Evolutionary conservation across 163 green algal species (phyloP), one percentile per base, ranked within the genome.

Genomic region (Prototheca wickerhamii): DNA sequence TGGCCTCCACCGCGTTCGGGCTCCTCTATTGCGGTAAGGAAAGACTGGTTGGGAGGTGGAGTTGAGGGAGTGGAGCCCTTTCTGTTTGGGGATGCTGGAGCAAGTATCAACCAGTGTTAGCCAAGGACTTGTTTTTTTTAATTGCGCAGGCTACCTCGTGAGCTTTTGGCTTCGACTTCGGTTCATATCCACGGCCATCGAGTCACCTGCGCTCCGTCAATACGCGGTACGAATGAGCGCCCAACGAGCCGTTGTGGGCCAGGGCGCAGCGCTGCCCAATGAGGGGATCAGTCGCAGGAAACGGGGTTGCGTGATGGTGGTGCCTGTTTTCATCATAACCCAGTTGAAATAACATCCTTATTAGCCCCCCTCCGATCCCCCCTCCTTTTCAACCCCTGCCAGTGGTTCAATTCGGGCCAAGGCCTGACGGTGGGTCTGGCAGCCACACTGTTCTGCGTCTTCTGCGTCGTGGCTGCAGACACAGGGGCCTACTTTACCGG

Each of bases 101-200:
- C n/a, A n/a, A n/a, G n/a, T n/a, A n/a, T n/a, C n/a, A n/a, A n/a
- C n/a, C n/a, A n/a, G n/a, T n/a, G n/a, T n/a, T n/a, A n/a, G n/a
- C n/a, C n/a, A n/a, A n/a, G n/a, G n/a, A n/a, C n/a, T n/a, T n/a
- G n/a, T n/a, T n/a, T n/a, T n/a, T n/a, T n/a, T n/a, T n/a, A n/a
- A n/a, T n/a, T n/a, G n/a, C 63, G 64, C 84, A 94, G 88, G 89
- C n/a, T 98, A 93, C 80, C 81, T 98, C 28, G 91, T 91, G 3
- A 89, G 76, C 68, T 99, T 97, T 72, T 99, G 93, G 93, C 78
- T 98, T 40, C 96, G 96, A 71, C 70, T 98, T 68, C 75, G 92
- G 10, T 68, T 87, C 43, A 26, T 95, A 25, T 42, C 71, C 5
- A 76, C 78, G 5, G 80, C 82, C 3, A 46, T 74, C 12, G 63